A percentile compares a stretch with the other conserved stretches of the same genome.
phyloP scores from a whole-genome alignment of 495 filamentous ascomycete genomes.

The Cladorrhinum samala region DNA sequence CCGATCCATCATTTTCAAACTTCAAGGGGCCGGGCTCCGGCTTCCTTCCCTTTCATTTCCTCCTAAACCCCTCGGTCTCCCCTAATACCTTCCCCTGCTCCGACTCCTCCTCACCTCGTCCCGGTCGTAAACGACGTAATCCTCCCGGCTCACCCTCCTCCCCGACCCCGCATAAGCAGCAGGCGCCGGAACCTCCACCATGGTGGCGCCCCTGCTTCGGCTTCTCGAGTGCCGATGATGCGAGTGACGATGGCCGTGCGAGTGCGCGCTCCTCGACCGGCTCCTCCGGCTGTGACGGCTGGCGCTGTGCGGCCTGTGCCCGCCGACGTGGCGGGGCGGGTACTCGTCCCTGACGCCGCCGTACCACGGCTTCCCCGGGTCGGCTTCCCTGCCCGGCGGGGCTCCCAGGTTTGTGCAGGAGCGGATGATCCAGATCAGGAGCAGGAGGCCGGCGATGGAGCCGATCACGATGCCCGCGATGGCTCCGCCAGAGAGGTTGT shows the following conservation, averaged over 20 bases:
- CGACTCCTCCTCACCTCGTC: slow-evolving; percentile 1
- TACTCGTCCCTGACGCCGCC: slow-evolving; percentile 19
- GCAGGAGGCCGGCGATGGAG: slow-evolving; percentile 48
- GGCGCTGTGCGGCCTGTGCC: not conserved
- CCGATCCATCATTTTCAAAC: too few species aligned
- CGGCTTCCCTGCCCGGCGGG: slow-evolving; percentile 16
- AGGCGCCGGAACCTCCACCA: not conserved
- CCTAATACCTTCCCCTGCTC: slow-evolving; percentile 2
- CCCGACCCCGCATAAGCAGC: slow-evolving; percentile 3
- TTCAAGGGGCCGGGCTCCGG: too few species aligned
- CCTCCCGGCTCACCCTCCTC: not conserved
- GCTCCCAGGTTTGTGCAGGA: slow-evolving; percentile 35
- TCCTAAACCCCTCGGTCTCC: too few species aligned
- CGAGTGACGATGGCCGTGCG: slow-evolving; percentile 37
- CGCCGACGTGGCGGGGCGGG: not conserved
- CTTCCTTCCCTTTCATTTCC: too few species aligned
- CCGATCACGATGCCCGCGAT: slow-evolving; percentile 59
- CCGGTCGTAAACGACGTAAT: slow-evolving; percentile 7
- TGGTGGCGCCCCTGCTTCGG: not conserved
- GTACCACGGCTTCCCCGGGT: slow-evolving; percentile 22
- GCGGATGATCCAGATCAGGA: slow-evolving; percentile 48
- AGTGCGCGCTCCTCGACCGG: slow-evolving; percentile 6
- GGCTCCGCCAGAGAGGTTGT: slow-evolving; percentile 46
- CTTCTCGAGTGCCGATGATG: not conserved
- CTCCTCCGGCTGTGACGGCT: slow-evolving; percentile 23